Evolutionary conservation across 257 asterid species (phyloP).

Genomic region (Fraxinus cuspidata): DNA sequence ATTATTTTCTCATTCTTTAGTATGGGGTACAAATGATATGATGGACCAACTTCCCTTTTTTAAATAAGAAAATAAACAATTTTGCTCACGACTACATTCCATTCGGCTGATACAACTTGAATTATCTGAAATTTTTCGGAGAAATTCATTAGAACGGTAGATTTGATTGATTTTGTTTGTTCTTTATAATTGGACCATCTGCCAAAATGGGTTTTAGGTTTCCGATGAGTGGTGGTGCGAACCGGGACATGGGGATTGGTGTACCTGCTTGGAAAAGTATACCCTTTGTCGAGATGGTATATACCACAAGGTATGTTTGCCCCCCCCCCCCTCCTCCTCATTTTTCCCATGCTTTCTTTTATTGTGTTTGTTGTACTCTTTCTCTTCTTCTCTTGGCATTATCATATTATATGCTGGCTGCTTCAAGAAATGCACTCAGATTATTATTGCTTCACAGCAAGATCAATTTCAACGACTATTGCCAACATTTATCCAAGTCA

Average conservation of each 20-base stretch:
- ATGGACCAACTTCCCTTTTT: background rate
- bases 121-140: background rate
- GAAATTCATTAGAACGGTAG: constrained; percentile 14
- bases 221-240: constrained; percentile 94
- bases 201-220: constrained; percentile 45
- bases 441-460: constrained; percentile 53
- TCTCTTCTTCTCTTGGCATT: constrained; percentile 12
- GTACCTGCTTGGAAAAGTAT: constrained; percentile 89
- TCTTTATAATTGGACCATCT: constrained; percentile 21
- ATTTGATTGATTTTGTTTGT: constrained; percentile 10
- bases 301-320: constrained; percentile 76
- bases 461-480: constrained; percentile 82
- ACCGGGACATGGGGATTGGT: constrained; percentile 99
- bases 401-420: constrained; percentile 7
- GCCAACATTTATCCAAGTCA: constrained; percentile 92
- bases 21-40: background rate
- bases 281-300: constrained; percentile 89
- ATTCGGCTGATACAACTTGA: constrained; percentile 8
- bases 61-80: background rate
- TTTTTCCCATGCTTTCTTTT: background rate
- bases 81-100: background rate
- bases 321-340: constrained; percentile 14
- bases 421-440: constrained; percentile 8
- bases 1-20: background rate
- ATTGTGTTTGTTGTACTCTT: background rate